Base-by-base conservation (phyloP, 805 yeast genomes). In the Tetrapisispora fleetii region DNA sequence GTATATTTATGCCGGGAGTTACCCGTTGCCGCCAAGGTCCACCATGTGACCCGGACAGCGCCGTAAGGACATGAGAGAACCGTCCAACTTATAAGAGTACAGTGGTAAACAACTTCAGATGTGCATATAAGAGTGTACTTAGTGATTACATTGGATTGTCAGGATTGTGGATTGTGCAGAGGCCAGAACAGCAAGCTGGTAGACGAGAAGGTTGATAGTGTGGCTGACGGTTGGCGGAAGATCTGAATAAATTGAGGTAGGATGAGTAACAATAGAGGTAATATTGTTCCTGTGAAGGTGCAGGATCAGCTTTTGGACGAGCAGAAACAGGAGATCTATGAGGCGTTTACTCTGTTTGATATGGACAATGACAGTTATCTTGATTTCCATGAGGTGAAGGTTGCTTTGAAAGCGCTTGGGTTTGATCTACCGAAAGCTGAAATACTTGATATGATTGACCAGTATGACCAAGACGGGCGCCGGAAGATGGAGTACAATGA, bases 301-400 rank as follows among this genome's bases (percentile, higher is more conserved):
- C 60, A 62, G 56, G 72, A 71, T 40, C 95, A 87, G 57, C 72
- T 89, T 39, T 70, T 86, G 51, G 87, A 85, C 48, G 96, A 89
- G 58, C 95, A 89, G 63, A 84, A 83, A 55, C 93, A 85, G 59
- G 96, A 91, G 62, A 87, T 90, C 55, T 74, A 88, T 52, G 97
- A 90, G 62, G 97, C 97, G 60, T 91, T 91, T 62, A 77, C 83
- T 45, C 72, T 91, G 32, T 93, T 93, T 65, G 99, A 93, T 61
- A 82, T 87, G 85, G 88, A 93, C 67, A 80, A 79, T 51, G 98
- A 93, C 64, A 95, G 96, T 3, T 77, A 74, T 54, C 73, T 93
- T 46, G 97, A 93, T 59, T 91, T 85, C 64, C 98, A 93, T 60
- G 98, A 91, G 58, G 72, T 88, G 54, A 90, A 88, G 67, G 96